Conservation (phyloP, 2,329 filamentous ascomycete species). For the Trichoderma hamatum region DNA sequence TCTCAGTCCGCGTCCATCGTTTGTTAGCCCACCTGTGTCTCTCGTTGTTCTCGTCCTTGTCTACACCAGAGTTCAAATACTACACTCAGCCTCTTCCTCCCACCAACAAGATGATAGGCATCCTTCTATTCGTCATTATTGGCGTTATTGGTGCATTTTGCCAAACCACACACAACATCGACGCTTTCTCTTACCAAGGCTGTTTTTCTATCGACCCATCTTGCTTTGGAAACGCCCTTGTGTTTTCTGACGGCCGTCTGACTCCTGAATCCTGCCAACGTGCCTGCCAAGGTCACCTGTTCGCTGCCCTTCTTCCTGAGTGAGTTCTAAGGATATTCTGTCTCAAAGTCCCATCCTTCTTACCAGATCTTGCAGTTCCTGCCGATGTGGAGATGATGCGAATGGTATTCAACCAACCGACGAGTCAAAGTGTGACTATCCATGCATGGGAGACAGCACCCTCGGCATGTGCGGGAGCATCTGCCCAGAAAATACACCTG, state of each 20-base stretch:
- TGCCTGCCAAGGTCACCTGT: constrained; percentile 36
- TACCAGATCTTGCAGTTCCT: constrained; percentile 34
- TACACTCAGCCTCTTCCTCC: neutral
- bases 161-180: constrained; percentile 30
- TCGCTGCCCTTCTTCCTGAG: constrained; percentile 40
- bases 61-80: neutral
- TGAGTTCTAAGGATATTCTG: constrained; percentile 29
- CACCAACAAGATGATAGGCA: constrained; percentile 31
- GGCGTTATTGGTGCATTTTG: constrained; percentile 32
- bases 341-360: neutral
- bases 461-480: constrained; percentile 41
- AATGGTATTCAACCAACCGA: constrained; percentile 36
- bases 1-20: neutral
- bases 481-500: constrained; percentile 35
- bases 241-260: constrained; percentile 31
- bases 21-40: neutral
- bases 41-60: constrained; percentile 9
- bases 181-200: constrained; percentile 35
- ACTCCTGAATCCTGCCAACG: constrained; percentile 37
- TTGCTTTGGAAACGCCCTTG: constrained; percentile 34
- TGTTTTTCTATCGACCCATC: constrained; percentile 36
- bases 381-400: constrained; percentile 42
- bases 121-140: constrained; percentile 32
- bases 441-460: constrained; percentile 37
- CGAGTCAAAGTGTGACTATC: constrained; percentile 39